Evolutionary conservation across 805 yeast genomes (phyloP).

Genomic region (Saccharomycopsis fibuligera): DNA sequence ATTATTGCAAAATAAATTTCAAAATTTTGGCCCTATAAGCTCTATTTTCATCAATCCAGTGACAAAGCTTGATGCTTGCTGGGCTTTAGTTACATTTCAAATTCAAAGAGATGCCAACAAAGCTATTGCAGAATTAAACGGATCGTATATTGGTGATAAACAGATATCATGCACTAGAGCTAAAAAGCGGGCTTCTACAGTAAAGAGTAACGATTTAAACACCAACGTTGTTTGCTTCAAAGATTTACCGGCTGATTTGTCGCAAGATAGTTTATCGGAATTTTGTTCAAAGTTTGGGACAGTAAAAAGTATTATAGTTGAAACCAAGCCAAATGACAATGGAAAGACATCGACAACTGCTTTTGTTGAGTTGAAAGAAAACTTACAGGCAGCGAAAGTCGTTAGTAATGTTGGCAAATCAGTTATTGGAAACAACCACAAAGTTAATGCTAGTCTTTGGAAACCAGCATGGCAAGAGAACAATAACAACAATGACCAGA

Average conservation of each 20-base stretch:
- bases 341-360: not conserved
- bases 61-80: conserved; percentile 24
- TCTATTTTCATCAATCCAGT: conserved; percentile 30
- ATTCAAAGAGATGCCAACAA: conserved; percentile 30
- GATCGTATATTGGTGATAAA: conserved; percentile 26
- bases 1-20: conserved; percentile 26
- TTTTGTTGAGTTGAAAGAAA: conserved; percentile 12
- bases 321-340: not conserved
- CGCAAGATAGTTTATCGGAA: conserved; percentile 6
- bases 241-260: conserved; percentile 7
- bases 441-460: too few relatives aligned
- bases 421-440: too few relatives aligned
- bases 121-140: conserved; percentile 32
- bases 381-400: too few relatives aligned
- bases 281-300: conserved; percentile 14
- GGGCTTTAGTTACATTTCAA: conserved; percentile 40
- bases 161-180: conserved; percentile 28
- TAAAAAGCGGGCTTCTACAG: conserved; percentile 21
- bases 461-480: too few relatives aligned
- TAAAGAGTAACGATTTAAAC: not conserved
- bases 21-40: conserved; percentile 29
- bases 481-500: too few relatives aligned
- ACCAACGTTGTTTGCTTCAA: conserved; percentile 5
- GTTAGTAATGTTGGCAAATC: too few relatives aligned
- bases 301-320: conserved; percentile 11